Percentiles rank a stretch among this genome's conserved stretches.
Conservation (phyloP, 768 basidiomycete genomes). For the Suillus lakei region DNA sequence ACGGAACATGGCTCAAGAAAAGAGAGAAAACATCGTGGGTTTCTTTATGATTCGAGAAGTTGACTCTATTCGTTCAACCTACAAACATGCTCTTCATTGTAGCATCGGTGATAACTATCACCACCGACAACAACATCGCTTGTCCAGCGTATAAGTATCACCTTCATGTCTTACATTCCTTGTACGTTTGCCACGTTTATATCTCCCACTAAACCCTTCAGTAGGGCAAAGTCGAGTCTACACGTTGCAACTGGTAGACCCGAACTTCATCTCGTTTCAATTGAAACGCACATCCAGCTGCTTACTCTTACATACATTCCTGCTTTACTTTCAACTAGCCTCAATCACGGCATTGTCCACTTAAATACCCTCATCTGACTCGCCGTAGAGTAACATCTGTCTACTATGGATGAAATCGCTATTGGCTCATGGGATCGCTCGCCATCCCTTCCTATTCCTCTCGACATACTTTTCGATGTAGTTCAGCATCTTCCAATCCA, state of each 20-base stretch:
- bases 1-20: conserved; percentile 14
- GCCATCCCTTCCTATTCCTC: conserved; percentile 40
- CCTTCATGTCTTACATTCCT: conserved; percentile 8
- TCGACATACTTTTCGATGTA: conserved; percentile 52
- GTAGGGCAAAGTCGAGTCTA: not conserved
- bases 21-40: conserved; percentile 23
- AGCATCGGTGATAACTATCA: conserved; percentile 9
- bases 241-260: conserved; percentile 13
- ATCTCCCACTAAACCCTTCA: not conserved
- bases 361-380: not conserved
- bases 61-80: conserved; percentile 8
- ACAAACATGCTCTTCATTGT: too few species aligned
- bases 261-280: conserved; percentile 4
- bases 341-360: not conserved
- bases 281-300: not conserved
- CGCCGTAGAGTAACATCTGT: not conserved
- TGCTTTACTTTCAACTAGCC: not conserved
- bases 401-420: not conserved
- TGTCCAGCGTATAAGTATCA: conserved; percentile 1
- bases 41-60: conserved; percentile 14
- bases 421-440: conserved; percentile 14
- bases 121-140: conserved; percentile 7
- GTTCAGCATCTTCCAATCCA: conserved; percentile 44
- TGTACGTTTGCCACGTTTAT: conserved; percentile 1
- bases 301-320: conserved; percentile 1